Evolutionary conservation across 345 rosid genomes (phyloP).

Genomic region (Fremontodendron californicum): DNA sequence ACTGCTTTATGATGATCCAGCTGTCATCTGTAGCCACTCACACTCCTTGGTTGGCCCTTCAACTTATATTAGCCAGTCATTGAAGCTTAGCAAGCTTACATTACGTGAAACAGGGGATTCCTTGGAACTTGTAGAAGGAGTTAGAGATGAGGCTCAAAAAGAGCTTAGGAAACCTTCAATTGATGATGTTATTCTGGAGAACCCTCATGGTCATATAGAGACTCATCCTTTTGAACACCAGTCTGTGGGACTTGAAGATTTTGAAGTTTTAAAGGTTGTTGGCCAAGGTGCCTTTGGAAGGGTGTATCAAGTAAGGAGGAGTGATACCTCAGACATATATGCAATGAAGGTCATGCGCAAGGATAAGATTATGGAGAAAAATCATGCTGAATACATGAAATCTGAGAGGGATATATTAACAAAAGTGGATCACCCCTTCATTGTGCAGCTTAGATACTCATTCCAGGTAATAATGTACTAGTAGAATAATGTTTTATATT

Average conservation of each 20-base stretch:
- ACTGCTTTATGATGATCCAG: conserved; percentile 42
- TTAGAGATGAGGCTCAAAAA: conserved; percentile 10
- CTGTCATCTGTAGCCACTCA: conserved; percentile 40
- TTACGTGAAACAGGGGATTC: conserved; percentile 42
- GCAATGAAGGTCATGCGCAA: conserved; percentile 99
- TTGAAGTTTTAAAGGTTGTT: conserved; percentile 81
- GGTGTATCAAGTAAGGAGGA: conserved; percentile 87
- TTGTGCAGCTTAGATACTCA: conserved; percentile 85
- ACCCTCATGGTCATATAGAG: conserved; percentile 8
- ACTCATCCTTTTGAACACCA: conserved; percentile 13
- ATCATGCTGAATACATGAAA: conserved; percentile 93
- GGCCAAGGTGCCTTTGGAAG: conserved; percentile 97
- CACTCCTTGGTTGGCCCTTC: conserved; percentile 59
- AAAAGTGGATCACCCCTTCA: conserved; percentile 86
- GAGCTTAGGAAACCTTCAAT: background rate
- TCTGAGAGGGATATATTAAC: conserved; percentile 91
- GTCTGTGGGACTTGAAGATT: conserved; percentile 42
- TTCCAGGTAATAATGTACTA: conserved; percentile 54
- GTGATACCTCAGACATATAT: conserved; percentile 69
- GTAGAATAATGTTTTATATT: background rate
- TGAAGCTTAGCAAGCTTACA: conserved; percentile 44
- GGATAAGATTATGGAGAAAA: conserved; percentile 88
- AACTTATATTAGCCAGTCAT: conserved; percentile 37
- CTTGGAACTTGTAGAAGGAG: conserved; percentile 25
- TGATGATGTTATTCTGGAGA: conserved; percentile 10